phyloP scores from a whole-genome alignment of 2,329 filamentous ascomycete genomes.

The Pyricularia sp. region DNA sequence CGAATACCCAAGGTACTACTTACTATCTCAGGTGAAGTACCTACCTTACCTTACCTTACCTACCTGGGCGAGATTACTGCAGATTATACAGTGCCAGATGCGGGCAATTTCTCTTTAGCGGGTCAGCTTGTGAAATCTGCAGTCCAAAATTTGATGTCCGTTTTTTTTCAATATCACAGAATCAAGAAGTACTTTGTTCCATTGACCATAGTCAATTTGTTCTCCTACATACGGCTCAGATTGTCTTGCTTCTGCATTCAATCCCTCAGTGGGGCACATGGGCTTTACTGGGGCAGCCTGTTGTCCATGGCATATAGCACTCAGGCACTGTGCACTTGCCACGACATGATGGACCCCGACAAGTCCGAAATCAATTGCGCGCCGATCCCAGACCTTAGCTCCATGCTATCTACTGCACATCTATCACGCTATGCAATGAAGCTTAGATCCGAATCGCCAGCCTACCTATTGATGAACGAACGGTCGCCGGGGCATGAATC shows the following conservation, averaged over 20 bases:
- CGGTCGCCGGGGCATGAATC: background rate
- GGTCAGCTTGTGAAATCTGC: background rate
- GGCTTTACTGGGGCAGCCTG: background rate
- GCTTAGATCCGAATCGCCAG: background rate
- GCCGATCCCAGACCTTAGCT: background rate
- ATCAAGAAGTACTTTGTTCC: background rate
- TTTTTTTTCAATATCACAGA: background rate
- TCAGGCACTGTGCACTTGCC: background rate
- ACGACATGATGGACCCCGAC: background rate
- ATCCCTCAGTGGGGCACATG: background rate
- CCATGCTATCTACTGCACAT: background rate
- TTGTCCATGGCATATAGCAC: background rate
- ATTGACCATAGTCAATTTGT: background rate
- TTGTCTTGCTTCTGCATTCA: background rate
- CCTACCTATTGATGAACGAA: background rate
- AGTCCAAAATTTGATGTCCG: background rate
- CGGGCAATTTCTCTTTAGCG: background rate
- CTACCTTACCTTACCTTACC: no score
- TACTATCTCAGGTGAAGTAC: no score
- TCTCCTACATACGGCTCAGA: background rate
- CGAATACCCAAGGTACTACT: no score
- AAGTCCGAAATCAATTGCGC: background rate
- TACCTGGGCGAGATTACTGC: no score
- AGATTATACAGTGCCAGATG: no score
- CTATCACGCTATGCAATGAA: background rate